Evolutionary conservation across 2,329 filamentous ascomycete species (phyloP).

Genomic region (Ophiostoma tasmaniense): DNA sequence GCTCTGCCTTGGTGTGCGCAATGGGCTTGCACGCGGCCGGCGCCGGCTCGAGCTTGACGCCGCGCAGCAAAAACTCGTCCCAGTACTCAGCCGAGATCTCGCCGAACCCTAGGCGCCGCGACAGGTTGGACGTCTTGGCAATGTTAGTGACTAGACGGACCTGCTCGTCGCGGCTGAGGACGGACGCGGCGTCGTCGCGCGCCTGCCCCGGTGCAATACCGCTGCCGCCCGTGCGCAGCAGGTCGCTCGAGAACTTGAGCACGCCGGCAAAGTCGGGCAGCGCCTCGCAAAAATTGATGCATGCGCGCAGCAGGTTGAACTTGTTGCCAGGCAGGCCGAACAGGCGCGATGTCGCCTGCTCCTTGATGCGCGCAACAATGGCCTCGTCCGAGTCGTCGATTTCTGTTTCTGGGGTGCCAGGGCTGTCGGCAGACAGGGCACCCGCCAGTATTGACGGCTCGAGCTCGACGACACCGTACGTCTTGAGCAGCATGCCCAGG

Average conservation of each 20-base stretch:
- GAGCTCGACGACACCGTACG: slow-evolving; percentile 54
- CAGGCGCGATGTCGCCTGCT: slow-evolving; percentile 47
- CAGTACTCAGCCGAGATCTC: slow-evolving; percentile 78
- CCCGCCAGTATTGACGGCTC: slow-evolving; percentile 26
- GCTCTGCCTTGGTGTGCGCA: slow-evolving; percentile 50
- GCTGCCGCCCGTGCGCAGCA: slow-evolving; percentile 73
- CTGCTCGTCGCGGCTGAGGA: slow-evolving; percentile 74
- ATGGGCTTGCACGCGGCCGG: slow-evolving; percentile 54
- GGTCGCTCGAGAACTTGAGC: slow-evolving; percentile 74
- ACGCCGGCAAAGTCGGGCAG: slow-evolving; percentile 86
- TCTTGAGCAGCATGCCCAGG: slow-evolving; percentile 51
- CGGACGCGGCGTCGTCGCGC: slow-evolving; percentile 59
- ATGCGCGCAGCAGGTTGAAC: slow-evolving; percentile 77
- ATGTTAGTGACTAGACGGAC: slow-evolving; percentile 77
- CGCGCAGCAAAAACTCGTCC: slow-evolving; percentile 89
- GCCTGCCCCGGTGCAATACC: slow-evolving; percentile 66
- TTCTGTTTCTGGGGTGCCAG: too few relatives aligned
- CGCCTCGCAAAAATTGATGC: slow-evolving; percentile 88
- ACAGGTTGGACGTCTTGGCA: slow-evolving; percentile 70
- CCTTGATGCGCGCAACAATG: slow-evolving; percentile 49
- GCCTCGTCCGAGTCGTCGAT: slow-evolving; percentile 42
- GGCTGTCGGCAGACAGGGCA: slow-evolving; percentile 1
- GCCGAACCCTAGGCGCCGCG: slow-evolving; percentile 62
- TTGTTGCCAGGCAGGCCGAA: slow-evolving; percentile 78
- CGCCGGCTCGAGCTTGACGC: slow-evolving; percentile 59